A percentile compares a stretch with the other conserved stretches of the same genome.
Evolutionary conservation across 2,329 filamentous ascomycete species (phyloP).

Genomic region (Beauveria asiatica): DNA sequence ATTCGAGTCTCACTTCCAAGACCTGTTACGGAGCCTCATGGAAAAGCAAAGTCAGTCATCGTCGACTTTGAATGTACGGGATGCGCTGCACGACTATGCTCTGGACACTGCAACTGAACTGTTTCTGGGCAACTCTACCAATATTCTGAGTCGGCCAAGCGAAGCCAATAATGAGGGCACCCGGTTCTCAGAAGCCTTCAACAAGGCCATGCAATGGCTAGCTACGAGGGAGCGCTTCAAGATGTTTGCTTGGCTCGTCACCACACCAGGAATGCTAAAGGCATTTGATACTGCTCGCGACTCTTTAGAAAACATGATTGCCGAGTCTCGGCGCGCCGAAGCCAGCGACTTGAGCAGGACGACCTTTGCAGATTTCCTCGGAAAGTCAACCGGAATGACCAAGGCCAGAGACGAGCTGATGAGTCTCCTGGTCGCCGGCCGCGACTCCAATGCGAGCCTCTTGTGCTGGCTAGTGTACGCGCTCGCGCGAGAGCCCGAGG

Average conservation of each 20-base stretch:
- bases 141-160: not conserved
- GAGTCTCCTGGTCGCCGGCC: slow-evolving; percentile 3
- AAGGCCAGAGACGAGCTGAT: slow-evolving; percentile 8
- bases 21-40: not conserved
- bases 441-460: slow-evolving; percentile 3
- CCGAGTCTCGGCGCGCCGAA: slow-evolving; percentile 1
- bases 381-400: not conserved
- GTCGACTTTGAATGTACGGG: not conserved
- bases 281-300: slow-evolving; percentile 1
- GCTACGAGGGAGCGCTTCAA: slow-evolving; percentile 10
- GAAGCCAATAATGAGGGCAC: not conserved
- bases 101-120: slow-evolving; percentile 3
- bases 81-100: not conserved
- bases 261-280: not conserved
- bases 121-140: slow-evolving; percentile 6
- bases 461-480: slow-evolving; percentile 11
- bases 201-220: not conserved
- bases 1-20: slow-evolving; percentile 2
- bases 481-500: slow-evolving; percentile 6
- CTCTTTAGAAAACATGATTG: slow-evolving; percentile 11
- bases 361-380: not conserved
- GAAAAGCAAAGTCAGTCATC: not conserved
- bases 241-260: slow-evolving; percentile 9
- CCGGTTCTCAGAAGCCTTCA: slow-evolving; percentile 4
- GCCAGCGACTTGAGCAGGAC: not conserved